Conservation (phyloP, 768 basidiomycete genomes). For the Piloderma croceum region DNA sequence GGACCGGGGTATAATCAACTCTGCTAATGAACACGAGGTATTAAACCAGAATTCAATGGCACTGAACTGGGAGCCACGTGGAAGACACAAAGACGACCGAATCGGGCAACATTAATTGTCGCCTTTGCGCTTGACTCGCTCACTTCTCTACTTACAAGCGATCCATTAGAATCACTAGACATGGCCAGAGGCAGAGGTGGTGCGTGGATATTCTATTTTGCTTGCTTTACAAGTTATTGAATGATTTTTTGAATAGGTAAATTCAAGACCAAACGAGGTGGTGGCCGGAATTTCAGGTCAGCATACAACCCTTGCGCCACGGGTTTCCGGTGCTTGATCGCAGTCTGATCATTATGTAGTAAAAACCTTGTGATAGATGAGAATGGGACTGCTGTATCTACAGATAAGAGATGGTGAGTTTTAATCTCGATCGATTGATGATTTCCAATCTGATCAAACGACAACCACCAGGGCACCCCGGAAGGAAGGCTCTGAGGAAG, state of each 20-base stretch:
- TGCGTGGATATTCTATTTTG: neutral
- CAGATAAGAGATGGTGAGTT: constrained; percentile 41
- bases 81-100: no score
- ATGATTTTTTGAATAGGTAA: constrained; percentile 47
- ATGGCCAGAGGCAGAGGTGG: constrained; percentile 31
- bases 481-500: constrained; percentile 28
- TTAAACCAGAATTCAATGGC: no score
- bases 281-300: constrained; percentile 80
- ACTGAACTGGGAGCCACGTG: no score
- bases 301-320: constrained; percentile 1
- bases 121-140: no score
- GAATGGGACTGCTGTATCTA: constrained; percentile 49
- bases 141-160: neutral
- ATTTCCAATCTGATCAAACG: neutral
- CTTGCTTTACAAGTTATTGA: neutral
- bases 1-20: no score
- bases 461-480: constrained; percentile 12
- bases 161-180: neutral
- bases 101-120: no score
- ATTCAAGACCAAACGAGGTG: constrained; percentile 84
- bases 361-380: constrained; percentile 55
- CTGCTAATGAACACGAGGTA: no score
- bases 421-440: neutral
- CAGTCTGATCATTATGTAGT: constrained; percentile 29
- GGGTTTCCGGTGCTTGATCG: constrained; percentile 10